Conservation (phyloP, 164 flowering plant species). For the Vitis vinifera region DNA sequence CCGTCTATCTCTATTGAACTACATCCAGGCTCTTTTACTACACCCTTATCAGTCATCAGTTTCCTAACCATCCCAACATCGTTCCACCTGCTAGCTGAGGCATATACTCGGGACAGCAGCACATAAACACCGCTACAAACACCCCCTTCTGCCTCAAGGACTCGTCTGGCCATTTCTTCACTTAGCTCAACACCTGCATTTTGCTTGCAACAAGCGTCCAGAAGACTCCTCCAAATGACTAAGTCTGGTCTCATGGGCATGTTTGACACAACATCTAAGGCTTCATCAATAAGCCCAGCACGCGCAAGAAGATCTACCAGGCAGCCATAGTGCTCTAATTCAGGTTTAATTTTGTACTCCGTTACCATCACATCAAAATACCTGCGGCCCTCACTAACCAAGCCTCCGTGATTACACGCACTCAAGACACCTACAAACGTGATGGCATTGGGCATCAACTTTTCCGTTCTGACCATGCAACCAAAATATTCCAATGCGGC, state of each 20-base stretch:
- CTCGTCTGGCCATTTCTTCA: conserved; percentile 49
- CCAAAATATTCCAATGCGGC: conserved; percentile 51
- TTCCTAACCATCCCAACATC: conserved; percentile 68
- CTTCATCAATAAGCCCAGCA: conserved; percentile 59
- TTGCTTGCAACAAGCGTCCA: conserved; percentile 68
- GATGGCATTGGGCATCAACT: conserved; percentile 46
- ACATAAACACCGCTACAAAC: conserved; percentile 60
- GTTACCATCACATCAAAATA: conserved; percentile 49
- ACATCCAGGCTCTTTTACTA: conserved; percentile 78
- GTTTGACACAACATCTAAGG: conserved; percentile 48
- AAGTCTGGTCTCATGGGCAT: conserved; percentile 81
- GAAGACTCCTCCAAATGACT: conserved; percentile 84
- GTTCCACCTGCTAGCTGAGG: conserved; percentile 65
- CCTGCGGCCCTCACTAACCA: conserved; percentile 45
- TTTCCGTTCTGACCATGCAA: conserved; percentile 37
- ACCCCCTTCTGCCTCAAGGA: conserved; percentile 44
- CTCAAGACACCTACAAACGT: conserved; percentile 59
- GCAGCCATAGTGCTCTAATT: conserved; percentile 81
- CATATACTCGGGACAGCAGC: conserved; percentile 70
- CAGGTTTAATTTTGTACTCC: conserved; percentile 55
- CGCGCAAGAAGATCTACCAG: conserved; percentile 75
- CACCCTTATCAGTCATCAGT: conserved; percentile 65
- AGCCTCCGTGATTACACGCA: conserved; percentile 56
- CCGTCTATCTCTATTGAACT: conserved; percentile 68
- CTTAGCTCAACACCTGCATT: conserved; percentile 53